Percentiles rank a stretch among this genome's conserved stretches.
Evolutionary conservation across 1,284 basidiomycete species (phyloP).

Genomic region (Sporisorium scitamineum): DNA sequence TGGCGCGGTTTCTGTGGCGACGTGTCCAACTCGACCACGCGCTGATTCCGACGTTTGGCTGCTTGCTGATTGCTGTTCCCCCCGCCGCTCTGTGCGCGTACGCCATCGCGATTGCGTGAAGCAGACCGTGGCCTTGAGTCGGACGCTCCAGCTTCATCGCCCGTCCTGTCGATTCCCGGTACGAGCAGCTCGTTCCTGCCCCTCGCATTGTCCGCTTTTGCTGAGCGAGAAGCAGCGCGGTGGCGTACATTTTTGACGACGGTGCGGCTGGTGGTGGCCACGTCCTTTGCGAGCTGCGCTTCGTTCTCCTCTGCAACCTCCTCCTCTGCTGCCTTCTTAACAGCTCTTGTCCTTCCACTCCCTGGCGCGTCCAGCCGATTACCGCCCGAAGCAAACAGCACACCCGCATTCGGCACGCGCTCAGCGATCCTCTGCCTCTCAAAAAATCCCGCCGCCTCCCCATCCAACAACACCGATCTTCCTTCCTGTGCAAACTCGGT

Average conservation of each 20-base stretch:
- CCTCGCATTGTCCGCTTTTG: slow-evolving; percentile 3
- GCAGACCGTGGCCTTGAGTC: slow-evolving; percentile 15
- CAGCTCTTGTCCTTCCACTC: background rate
- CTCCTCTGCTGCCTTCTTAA: background rate
- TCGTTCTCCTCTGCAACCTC: slow-evolving; percentile 39
- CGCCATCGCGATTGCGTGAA: slow-evolving; percentile 8
- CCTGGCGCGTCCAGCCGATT: background rate
- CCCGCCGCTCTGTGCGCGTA: background rate
- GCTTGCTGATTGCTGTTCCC: slow-evolving; percentile 4
- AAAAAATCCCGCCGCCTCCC: slow-evolving; percentile 78
- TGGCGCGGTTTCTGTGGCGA: slow-evolving; percentile 31
- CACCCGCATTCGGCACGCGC: slow-evolving; percentile 23
- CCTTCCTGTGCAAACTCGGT: slow-evolving; percentile 85
- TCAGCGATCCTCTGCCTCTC: slow-evolving; percentile 76
- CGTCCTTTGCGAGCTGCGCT: slow-evolving; percentile 30
- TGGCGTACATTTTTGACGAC: slow-evolving; percentile 37
- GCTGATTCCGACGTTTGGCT: slow-evolving; percentile 27
- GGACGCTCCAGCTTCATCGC: background rate
- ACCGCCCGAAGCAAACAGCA: background rate
- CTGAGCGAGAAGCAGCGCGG: slow-evolving; percentile 6
- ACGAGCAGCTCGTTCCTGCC: slow-evolving; percentile 18
- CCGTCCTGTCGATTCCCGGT: too few species aligned
- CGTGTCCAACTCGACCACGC: slow-evolving; percentile 43
- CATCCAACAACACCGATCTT: slow-evolving; percentile 77
- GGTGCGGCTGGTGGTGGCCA: slow-evolving; percentile 25